Evolutionary conservation across 2,329 filamentous ascomycete genomes (phyloP), one percentile per base, ranked within the genome.

Genomic region (Mariannaea elegans): DNA sequence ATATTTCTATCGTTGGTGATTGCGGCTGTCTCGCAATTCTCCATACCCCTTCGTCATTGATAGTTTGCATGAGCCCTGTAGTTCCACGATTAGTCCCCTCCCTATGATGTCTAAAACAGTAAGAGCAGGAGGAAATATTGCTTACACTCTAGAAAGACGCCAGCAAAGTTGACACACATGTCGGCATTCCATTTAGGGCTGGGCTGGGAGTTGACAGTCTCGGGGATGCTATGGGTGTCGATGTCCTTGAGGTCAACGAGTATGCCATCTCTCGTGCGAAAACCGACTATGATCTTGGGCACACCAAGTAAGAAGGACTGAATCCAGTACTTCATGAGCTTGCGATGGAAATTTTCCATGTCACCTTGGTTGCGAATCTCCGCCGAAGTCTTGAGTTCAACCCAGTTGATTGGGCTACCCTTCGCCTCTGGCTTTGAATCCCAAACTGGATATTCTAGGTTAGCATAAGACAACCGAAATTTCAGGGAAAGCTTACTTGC

Each of bases 271-370:
- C 76, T 86, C 31, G 86, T 89, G 46, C 95, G 88, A 74, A 95
- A 97, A 1, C 95, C 95, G 27, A 99, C 91, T 44, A 97, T 87
- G 65, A 99, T 92, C 66, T 90, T 95, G 1, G 93, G 93, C 1
- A 98, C 94, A 38, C 94, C 94, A 2, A 99, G 88, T 2, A 99
- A 82, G 72, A 97, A 99, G 0, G 92, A 97, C 76, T 98, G 95
- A 13, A 94, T 92, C 95, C 95, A 99, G 78, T 94, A 97, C 72
- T 96, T 96, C 77, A 97, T 86, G 54, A 98, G 84, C 75, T 98
- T 98, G 47, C 91, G 87, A 76, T 97, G 92, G 73, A 94, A 97
- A 63, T 88, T 90, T 18, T 89, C 77, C 71, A 87, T 82, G 70
- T 95, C 91, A 45, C 87, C 84, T 2, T 89, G 83, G 61, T 85